Conservation (phyloP, 331 rosid genomes). For the Dryas integrifolia region DNA sequence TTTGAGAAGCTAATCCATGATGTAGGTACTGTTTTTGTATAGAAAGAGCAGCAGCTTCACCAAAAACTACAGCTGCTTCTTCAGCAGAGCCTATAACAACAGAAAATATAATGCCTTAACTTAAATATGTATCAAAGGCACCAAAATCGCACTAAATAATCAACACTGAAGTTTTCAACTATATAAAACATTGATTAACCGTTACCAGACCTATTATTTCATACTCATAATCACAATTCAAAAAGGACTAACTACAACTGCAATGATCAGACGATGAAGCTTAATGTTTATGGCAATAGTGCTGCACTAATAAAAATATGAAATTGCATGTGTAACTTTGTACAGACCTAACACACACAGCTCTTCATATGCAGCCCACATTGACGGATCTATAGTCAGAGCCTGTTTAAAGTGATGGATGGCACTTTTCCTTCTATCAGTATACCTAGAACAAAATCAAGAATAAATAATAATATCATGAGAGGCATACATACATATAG, state of each 20-base stretch:
- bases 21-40: conserved; percentile 76
- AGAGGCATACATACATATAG: conserved; percentile 2
- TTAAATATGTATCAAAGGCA: conserved; percentile 12
- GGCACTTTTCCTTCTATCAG: conserved; percentile 87
- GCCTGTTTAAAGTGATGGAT: conserved; percentile 89
- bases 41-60: conserved; percentile 86
- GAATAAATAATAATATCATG: conserved; percentile 18
- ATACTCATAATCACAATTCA: no score
- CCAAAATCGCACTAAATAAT: background rate
- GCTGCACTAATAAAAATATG: background rate
- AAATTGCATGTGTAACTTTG: conserved; percentile 24
- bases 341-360: conserved; percentile 85
- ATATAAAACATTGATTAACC: background rate
- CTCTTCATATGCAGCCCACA: conserved; percentile 96
- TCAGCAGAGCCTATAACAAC: conserved; percentile 77
- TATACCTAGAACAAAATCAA: conserved; percentile 58
- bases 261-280: background rate
- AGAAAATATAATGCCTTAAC: conserved; percentile 25
- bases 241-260: no score
- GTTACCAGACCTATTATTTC: background rate
- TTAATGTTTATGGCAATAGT: conserved; percentile 2
- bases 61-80: conserved; percentile 83
- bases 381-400: conserved; percentile 68
- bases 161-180: conserved; percentile 6
- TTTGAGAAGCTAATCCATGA: conserved; percentile 50